Evolutionary conservation across 352 stramenopile species (phyloP).

Genomic region (Peronospora belbahrii): DNA sequence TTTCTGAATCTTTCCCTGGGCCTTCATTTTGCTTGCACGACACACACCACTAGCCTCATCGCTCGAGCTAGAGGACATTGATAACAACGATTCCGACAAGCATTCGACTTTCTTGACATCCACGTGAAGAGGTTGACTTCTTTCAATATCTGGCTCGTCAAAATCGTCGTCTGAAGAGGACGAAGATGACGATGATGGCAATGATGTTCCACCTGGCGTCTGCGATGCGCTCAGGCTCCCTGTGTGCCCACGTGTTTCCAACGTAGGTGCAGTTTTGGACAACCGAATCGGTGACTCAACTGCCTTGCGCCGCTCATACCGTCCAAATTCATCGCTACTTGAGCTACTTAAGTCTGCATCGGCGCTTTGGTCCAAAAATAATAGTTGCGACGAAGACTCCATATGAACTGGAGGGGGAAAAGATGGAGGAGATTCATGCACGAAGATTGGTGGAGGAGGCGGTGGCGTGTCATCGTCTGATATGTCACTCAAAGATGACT

Average conservation of each 20-base stretch:
- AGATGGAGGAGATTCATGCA: slow-evolving; percentile 6
- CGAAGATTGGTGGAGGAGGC: slow-evolving; percentile 26
- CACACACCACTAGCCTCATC: slow-evolving; percentile 13
- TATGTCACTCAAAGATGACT: slow-evolving; percentile 41
- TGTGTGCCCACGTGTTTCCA: slow-evolving; percentile 1
- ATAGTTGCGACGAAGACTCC: slow-evolving; percentile 23
- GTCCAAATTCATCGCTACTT: slow-evolving; percentile 24
- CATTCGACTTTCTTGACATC: slow-evolving; percentile 12
- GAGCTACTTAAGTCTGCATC: slow-evolving; percentile 47
- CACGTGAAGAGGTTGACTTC: slow-evolving; percentile 8
- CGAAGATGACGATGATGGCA: slow-evolving; percentile 17
- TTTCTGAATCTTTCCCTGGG: slow-evolving; percentile 21
- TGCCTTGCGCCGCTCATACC: background rate
- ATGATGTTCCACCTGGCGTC: slow-evolving; percentile 5
- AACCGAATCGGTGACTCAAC: slow-evolving; percentile 9
- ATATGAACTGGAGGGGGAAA: slow-evolving; percentile 11
- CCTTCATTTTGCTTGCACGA: slow-evolving; percentile 18
- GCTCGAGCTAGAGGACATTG: slow-evolving; percentile 16
- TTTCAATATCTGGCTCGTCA: slow-evolving; percentile 19
- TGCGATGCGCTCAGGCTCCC: background rate
- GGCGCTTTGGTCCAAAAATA: slow-evolving; percentile 34
- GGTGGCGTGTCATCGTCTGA: slow-evolving; percentile 49
- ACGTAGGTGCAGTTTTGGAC: slow-evolving; percentile 5
- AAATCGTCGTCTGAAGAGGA: slow-evolving; percentile 27
- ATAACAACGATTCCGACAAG: slow-evolving; percentile 26